Base-by-base conservation (phyloP, 441 rosid genomes). In the Capsella rubella region DNA sequence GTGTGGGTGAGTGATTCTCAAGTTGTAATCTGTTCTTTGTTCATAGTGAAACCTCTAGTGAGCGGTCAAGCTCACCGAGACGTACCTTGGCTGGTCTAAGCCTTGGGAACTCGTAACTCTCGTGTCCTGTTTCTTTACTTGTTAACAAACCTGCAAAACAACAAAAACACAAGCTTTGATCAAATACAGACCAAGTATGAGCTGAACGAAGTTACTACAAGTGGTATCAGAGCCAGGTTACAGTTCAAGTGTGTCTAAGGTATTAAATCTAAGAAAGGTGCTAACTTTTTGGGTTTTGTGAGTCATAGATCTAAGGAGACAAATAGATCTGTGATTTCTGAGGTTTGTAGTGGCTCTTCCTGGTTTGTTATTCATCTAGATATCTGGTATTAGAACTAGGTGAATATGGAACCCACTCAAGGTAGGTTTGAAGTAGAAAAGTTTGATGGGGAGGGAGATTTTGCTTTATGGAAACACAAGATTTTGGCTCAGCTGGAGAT, bases 391-490 rank as follows among this genome's bases (percentile, higher is more conserved):
- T 6, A 35, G 39, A 35, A 8, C 39, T 35, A 42, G 14, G 14
- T 4, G 55, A 18, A 10, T 9, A 53, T 53, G 58, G 35, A 53
- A 6, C 58, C 58, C 1, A 53, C 58, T 13, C 35, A 28, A 53
- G 58, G 58, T 4, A 53, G 58, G 35, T 53, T 53, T 53, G 58
- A 53, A 5, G 58, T 53, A 0, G 16, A 53, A 14, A 28, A 53
- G 8, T 53, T 53, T 14, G 58, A 53, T 3, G 58, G 10, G 0
- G 58, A 53, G 28, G 10, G 16, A 13, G 58, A 53, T 14, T 53
- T 53, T 12, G 58, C 58, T 6, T 28, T 28, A 15, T 53, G 58
- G 35, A 53, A 53, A 12, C 58, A 53, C 3, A 53, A 28, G 35
- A 53, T 28, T 0, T 13, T 5, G 18, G 10, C 18, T 28, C 35